Conservation (phyloP, 139 green algal genomes). For the Micromonas commoda region DNA sequence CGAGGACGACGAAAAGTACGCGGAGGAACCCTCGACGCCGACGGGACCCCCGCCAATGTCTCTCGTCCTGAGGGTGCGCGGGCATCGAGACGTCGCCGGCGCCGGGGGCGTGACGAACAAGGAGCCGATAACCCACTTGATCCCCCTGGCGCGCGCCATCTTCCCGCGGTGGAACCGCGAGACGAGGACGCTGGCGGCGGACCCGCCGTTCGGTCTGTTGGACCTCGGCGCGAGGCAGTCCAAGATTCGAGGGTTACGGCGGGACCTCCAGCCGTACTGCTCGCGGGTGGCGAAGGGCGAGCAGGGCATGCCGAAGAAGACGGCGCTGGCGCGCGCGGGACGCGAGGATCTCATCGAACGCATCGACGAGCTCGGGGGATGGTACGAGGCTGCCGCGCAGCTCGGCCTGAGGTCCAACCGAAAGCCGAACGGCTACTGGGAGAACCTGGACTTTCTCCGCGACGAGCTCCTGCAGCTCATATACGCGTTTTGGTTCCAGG, state of each 20-base stretch:
- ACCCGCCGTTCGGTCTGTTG: constrained; percentile 6
- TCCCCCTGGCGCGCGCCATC: not conserved
- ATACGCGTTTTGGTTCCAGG: constrained; percentile 16
- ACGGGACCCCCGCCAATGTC: not conserved
- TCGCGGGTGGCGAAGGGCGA: not conserved
- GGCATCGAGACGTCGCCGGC: not conserved
- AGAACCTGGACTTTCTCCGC: constrained; percentile 16
- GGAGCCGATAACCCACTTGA: not conserved
- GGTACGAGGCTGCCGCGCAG: not conserved
- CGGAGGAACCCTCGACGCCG: too few relatives aligned
- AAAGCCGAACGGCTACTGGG: constrained; percentile 19
- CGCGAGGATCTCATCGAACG: not conserved
- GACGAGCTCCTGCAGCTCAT: not conserved
- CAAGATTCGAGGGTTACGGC: not conserved
- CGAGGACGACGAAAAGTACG: not conserved
- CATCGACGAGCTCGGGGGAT: not conserved
- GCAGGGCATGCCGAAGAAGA: constrained; percentile 2
- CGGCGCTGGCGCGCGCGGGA: not conserved
- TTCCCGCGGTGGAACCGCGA: constrained; percentile 2
- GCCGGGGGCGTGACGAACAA: not conserved
- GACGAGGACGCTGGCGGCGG: not conserved
- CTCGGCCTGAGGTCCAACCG: not conserved
- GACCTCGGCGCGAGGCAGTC: not conserved
- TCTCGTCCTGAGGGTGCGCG: not conserved
- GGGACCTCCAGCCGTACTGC: constrained; percentile 9